Evolutionary conservation across 2,329 filamentous ascomycete genomes (phyloP).

Genomic region (Nemania sp.): DNA sequence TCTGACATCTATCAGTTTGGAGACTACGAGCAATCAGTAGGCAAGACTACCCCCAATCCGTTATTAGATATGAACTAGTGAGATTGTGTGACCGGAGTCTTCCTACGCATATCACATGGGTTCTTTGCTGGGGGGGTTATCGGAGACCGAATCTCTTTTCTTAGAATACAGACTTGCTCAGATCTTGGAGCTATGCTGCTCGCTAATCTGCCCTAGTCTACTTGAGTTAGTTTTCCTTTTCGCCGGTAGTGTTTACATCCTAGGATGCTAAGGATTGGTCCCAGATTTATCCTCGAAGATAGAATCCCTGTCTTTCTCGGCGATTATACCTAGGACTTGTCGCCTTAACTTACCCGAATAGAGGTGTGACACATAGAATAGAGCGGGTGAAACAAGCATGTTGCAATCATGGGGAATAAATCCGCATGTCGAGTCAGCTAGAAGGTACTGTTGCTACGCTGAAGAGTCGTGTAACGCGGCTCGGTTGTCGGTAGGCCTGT

Average conservation of each 20-base stretch:
- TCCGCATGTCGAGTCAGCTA: not conserved
- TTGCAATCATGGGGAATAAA: slow-evolving; percentile 7
- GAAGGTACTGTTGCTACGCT: not conserved
- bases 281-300: not conserved
- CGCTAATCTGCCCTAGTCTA: slow-evolving; percentile 2
- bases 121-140: not conserved
- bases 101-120: not conserved
- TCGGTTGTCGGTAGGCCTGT: slow-evolving; percentile 2
- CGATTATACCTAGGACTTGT: not conserved
- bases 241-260: not conserved
- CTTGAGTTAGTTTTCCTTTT: slow-evolving; percentile 5
- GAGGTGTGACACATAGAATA: not conserved
- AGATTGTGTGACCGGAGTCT: not conserved
- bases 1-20: not conserved
- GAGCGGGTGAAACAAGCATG: not conserved
- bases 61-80: not conserved
- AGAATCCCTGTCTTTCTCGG: not conserved
- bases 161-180: not conserved
- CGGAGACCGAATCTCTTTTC: not conserved
- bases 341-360: not conserved
- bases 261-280: not conserved
- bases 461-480: slow-evolving; percentile 16
- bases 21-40: not conserved
- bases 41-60: not conserved
- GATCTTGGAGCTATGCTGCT: not conserved